Conservation (phyloP, 2,329 filamentous ascomycete species). For the Aspergillus uvarum region DNA sequence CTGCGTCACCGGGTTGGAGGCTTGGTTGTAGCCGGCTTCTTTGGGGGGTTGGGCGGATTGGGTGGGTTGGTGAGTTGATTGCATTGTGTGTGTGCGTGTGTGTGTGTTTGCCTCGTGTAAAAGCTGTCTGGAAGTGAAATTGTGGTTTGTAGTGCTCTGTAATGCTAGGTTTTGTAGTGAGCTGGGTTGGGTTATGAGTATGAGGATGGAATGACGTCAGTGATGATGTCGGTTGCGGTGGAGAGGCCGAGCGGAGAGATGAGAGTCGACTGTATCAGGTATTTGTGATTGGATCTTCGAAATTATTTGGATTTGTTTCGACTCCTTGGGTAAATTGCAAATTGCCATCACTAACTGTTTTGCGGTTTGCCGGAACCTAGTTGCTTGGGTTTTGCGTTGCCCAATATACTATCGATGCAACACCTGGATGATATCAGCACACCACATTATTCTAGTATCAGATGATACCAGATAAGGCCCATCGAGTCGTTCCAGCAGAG, state of each 20-base stretch:
- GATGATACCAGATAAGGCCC: no score
- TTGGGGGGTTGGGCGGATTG: conserved; percentile 36
- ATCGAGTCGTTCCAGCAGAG: no score
- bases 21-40: conserved; percentile 34
- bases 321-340: no score
- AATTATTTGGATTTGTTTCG: no score
- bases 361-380: no score
- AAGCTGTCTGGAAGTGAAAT: no score
- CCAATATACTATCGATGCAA: no score
- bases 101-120: not conserved
- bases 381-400: no score
- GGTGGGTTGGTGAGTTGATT: conserved; percentile 10
- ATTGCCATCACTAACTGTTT: no score
- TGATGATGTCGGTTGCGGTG: conserved; percentile 3
- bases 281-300: not conserved
- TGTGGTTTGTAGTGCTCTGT: not conserved
- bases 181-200: not conserved
- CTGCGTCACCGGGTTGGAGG: conserved; percentile 35
- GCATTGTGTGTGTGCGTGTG: conserved; percentile 20
- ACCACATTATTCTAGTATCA: no score
- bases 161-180: not conserved
- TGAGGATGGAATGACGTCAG: conserved; percentile 26
- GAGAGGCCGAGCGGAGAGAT: not conserved
- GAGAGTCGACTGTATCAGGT: not conserved
- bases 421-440: no score